A percentile compares a stretch with the other conserved stretches of the same genome.
Evolutionary conservation across 805 yeast species (phyloP).

Genomic region (Ogataea neopini): DNA sequence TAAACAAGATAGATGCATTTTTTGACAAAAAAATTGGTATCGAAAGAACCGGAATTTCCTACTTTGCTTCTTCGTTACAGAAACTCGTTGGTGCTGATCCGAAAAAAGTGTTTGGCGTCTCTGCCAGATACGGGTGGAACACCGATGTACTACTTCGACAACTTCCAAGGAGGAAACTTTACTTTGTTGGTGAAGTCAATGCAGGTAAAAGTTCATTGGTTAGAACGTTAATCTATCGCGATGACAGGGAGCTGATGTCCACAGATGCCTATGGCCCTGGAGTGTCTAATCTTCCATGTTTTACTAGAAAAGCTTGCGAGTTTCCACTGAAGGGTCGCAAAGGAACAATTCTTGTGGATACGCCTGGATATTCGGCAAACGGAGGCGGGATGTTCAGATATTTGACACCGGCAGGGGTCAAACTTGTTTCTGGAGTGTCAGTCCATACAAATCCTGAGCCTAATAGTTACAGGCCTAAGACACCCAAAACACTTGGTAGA

Average conservation of each 20-base stretch:
- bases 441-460: constrained; percentile 11
- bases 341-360: constrained; percentile 38
- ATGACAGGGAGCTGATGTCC: constrained; percentile 24
- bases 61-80: constrained; percentile 35
- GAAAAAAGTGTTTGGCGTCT: constrained; percentile 45
- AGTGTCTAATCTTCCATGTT: constrained; percentile 61
- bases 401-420: constrained; percentile 19
- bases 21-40: constrained; percentile 24
- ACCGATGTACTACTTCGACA: constrained; percentile 38
- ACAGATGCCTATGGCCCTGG: constrained; percentile 44
- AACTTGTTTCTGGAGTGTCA: constrained; percentile 6
- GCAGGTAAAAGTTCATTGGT: constrained; percentile 69
- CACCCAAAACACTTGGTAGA: constrained; percentile 12
- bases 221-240: constrained; percentile 39
- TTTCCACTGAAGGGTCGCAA: constrained; percentile 36
- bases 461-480: constrained; percentile 7
- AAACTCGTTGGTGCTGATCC: constrained; percentile 32
- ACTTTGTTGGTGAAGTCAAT: constrained; percentile 66
- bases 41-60: constrained; percentile 29
- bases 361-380: constrained; percentile 45
- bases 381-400: constrained; percentile 35
- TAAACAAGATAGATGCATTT: constrained; percentile 44
- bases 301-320: constrained; percentile 57
- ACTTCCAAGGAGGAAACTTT: constrained; percentile 42
- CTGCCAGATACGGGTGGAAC: constrained; percentile 58